phyloP scores from a whole-genome alignment of 2,329 filamentous ascomycete genomes.

The Apiospora phragmitis region DNA sequence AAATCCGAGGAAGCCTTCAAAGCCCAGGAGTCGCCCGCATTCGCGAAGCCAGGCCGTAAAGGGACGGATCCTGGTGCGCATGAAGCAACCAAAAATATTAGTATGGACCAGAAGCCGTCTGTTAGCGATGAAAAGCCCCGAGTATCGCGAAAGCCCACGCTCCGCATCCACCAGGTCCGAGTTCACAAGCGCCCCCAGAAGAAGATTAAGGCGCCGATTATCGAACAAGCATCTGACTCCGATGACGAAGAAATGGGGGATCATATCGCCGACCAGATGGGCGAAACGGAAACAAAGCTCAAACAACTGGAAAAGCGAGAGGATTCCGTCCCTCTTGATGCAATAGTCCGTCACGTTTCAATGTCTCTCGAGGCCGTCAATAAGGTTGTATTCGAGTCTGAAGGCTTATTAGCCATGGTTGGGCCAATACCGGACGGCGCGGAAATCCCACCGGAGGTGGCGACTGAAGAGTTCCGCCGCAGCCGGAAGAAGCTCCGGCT shows the following conservation, averaged over 20 bases:
- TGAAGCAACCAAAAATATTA: neutral
- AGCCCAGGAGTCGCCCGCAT: neutral
- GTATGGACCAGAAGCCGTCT: neutral
- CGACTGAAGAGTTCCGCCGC: constrained; percentile 19
- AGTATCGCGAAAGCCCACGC: neutral
- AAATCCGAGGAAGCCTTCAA: neutral
- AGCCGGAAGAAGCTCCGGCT: constrained; percentile 15
- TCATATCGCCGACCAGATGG: constrained; percentile 54
- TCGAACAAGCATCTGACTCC: constrained; percentile 51
- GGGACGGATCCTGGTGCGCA: neutral
- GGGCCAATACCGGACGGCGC: constrained; percentile 40
- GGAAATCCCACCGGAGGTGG: constrained; percentile 22
- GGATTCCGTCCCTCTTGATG: constrained; percentile 39
- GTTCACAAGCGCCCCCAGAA: neutral
- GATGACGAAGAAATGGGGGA: constrained; percentile 60
- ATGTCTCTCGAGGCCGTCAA: constrained; percentile 51
- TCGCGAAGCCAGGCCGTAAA: neutral
- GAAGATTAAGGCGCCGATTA: constrained; percentile 10
- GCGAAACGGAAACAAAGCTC: constrained; percentile 51
- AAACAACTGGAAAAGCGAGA: constrained; percentile 44
- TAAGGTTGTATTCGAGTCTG: constrained; percentile 46
- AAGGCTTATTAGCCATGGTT: constrained; percentile 45
- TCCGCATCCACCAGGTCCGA: neutral
- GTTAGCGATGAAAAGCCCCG: neutral
- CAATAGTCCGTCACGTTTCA: constrained; percentile 47